Evolutionary conservation across 768 basidiomycete species (phyloP).

Genomic region (Tricholoma bakamatsutake): DNA sequence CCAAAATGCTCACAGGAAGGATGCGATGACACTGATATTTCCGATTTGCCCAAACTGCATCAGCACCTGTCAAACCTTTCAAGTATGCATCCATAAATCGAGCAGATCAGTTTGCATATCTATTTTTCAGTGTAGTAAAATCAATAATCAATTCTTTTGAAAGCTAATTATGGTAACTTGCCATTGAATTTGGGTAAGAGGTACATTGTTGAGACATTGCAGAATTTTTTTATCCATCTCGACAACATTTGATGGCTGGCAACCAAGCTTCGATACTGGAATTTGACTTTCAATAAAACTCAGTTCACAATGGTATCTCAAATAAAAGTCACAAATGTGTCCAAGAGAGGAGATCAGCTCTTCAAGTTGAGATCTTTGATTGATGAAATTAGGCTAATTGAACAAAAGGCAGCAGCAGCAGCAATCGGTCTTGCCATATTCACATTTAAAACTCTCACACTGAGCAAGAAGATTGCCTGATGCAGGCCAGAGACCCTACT

Average conservation of each 20-base stretch:
- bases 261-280: not conserved
- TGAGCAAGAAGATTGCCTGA: constrained; percentile 9
- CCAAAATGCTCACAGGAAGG: too few species aligned
- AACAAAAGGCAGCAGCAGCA: constrained; percentile 12
- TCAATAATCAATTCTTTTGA: too few species aligned
- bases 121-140: too few species aligned
- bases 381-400: too few species aligned
- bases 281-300: too few species aligned
- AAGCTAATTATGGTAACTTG: too few species aligned
- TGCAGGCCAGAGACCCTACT: constrained; percentile 15
- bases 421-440: constrained; percentile 10
- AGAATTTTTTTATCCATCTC: constrained; percentile 25
- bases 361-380: constrained; percentile 12
- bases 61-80: too few species aligned
- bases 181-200: constrained; percentile 12
- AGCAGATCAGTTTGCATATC: not conserved
- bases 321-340: constrained; percentile 1
- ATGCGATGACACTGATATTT: not conserved
- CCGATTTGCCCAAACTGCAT: too few species aligned
- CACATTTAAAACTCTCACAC: constrained; percentile 13
- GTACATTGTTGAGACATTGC: constrained; percentile 20
- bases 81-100: not conserved
- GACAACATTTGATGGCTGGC: constrained; percentile 15
- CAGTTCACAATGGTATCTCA: too few species aligned
- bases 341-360: constrained; percentile 17